A percentile compares a stretch with the other conserved stretches of the same genome.
Conservation (phyloP, 805 yeast species). For the Myxozyma sirexii region DNA sequence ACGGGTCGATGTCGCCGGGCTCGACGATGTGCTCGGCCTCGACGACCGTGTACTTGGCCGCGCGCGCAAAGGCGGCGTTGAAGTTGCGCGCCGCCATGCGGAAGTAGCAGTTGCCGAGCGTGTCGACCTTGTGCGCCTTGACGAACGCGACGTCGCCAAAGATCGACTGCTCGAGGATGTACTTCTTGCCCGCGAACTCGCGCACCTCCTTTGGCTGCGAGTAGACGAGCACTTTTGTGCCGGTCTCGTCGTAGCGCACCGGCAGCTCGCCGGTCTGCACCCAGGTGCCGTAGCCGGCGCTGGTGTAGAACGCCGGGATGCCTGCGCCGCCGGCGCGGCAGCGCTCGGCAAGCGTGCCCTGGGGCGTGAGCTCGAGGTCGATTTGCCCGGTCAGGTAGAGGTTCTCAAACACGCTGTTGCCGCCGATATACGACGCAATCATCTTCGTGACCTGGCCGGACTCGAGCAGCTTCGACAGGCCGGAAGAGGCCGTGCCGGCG, state of each 20-base stretch:
- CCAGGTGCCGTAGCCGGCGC: conserved; percentile 58
- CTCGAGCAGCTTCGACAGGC: conserved; percentile 48
- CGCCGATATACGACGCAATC: conserved; percentile 51
- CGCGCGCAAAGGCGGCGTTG: conserved; percentile 51
- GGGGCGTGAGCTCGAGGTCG: conserved; percentile 54
- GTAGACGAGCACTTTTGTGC: conserved; percentile 44
- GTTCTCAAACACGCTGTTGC: conserved; percentile 47
- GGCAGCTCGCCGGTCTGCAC: conserved; percentile 54
- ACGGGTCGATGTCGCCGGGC: conserved; percentile 50
- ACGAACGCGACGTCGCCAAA: conserved; percentile 53
- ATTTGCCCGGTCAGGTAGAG: conserved; percentile 49
- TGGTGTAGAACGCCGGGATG: conserved; percentile 53
- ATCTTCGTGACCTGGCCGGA: conserved; percentile 50
- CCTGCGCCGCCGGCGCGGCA: conserved; percentile 54
- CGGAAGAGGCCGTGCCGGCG: conserved; percentile 52
- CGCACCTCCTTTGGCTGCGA: conserved; percentile 49
- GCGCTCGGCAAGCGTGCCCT: conserved; percentile 56
- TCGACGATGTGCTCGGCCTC: conserved; percentile 56
- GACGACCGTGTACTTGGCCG: conserved; percentile 51
- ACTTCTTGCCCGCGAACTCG: conserved; percentile 50
- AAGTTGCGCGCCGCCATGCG: conserved; percentile 52
- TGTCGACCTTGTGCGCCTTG: conserved; percentile 54
- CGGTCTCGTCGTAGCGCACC: conserved; percentile 45
- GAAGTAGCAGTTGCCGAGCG: conserved; percentile 54
- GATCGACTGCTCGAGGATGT: conserved; percentile 48